Evolutionary conservation across 1,139 yeast species (phyloP), one percentile per base, ranked within the genome.

Genomic region (Protomyces inundatus): DNA sequence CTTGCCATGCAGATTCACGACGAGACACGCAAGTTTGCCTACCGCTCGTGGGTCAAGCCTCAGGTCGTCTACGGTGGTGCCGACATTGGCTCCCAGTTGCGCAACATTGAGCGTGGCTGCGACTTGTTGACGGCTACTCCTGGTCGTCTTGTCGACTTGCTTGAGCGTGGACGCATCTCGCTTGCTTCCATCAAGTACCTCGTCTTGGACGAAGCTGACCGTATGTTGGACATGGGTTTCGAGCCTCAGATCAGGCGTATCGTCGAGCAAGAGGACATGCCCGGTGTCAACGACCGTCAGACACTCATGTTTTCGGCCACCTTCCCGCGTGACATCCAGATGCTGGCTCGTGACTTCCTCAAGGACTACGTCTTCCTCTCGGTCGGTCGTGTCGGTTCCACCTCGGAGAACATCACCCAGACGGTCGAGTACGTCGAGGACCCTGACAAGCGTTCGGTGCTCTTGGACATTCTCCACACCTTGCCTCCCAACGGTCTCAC

Each of bases 161-260:
- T 93, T 71, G 97, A 90, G 80, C 88, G 97, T 81, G 97, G 98
- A 73, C 82, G 86, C 74, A 89, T 93, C 70, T 90, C 97, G 54
- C 82, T 93, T 73, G 82, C 84, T 70, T 90, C 89, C 80, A 90
- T 93, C 79, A 90, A 88, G 78, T 93, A 90, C 79, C 83, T 93
- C 76, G 98, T 93, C 61, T 83, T 93, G 70, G 98, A 93, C 79
- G 98, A 93, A 83, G 98, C 98, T 75, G 98, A 93, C 80, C 89
- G 98, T 82, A 93, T 93, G 98, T 85, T 93, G 80, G 98, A 93
- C 86, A 93, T 93, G 98, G 98, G 98, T 83, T 93, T 93, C 80
- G 98, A 93, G 82, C 98, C 98, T 70, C 98, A 93, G 82, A 93
- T 93, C 75, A 89, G 98, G 84, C 89, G 91, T 76, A 91, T 93